These are phyloP conservation scores for Paracamarosporium sp. DNA, from an alignment of 2,329 filamentous ascomycete genomes.

Conservation along the genomic window DNA sequence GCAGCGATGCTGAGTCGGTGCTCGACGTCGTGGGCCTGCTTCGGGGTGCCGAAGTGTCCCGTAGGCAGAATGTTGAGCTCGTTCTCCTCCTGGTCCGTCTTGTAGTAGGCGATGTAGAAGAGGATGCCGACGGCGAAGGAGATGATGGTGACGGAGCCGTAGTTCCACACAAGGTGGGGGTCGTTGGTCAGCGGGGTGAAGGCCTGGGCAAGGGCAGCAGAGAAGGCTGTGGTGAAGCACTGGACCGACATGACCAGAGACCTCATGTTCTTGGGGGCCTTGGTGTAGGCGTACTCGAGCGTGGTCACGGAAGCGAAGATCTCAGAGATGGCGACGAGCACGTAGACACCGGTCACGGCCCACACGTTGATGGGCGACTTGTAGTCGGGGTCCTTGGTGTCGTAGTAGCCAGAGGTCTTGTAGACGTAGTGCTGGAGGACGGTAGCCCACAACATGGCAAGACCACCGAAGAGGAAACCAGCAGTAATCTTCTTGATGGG, in stretches of 20 bases:
- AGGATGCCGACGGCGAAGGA: slow-evolving; percentile 39
- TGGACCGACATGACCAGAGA: slow-evolving; percentile 70
- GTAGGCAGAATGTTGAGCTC: slow-evolving; percentile 47
- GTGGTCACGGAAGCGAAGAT: slow-evolving; percentile 62
- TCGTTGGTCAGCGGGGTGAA: slow-evolving; percentile 65
- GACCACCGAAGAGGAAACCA: slow-evolving; percentile 51
- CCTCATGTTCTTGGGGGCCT: slow-evolving; percentile 77
- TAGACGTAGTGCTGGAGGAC: slow-evolving; percentile 62
- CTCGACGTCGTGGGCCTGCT: slow-evolving; percentile 40
- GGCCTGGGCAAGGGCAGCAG: slow-evolving; percentile 69
- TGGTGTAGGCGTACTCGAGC: slow-evolving; percentile 75
- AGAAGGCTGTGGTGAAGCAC: slow-evolving; percentile 71
- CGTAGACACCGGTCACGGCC: slow-evolving; percentile 51
- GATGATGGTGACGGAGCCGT: slow-evolving; percentile 51
- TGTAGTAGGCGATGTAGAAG: slow-evolving; percentile 42
- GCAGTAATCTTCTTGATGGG: slow-evolving; percentile 69
- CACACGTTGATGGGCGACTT: slow-evolving; percentile 63
- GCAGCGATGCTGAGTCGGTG: slow-evolving; percentile 24
- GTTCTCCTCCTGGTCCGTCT: slow-evolving; percentile 45
- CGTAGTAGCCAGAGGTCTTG: slow-evolving; percentile 11
- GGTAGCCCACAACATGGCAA: slow-evolving; percentile 52
- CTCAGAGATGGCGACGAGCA: slow-evolving; percentile 59
- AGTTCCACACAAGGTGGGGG: slow-evolving; percentile 74
- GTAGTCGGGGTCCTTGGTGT: slow-evolving; percentile 31
- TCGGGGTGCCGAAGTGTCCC: slow-evolving; percentile 39